These are phyloP conservation scores for Jacaranda copaia DNA, from an alignment of 257 asterid species.

Conservation along the genomic window DNA sequence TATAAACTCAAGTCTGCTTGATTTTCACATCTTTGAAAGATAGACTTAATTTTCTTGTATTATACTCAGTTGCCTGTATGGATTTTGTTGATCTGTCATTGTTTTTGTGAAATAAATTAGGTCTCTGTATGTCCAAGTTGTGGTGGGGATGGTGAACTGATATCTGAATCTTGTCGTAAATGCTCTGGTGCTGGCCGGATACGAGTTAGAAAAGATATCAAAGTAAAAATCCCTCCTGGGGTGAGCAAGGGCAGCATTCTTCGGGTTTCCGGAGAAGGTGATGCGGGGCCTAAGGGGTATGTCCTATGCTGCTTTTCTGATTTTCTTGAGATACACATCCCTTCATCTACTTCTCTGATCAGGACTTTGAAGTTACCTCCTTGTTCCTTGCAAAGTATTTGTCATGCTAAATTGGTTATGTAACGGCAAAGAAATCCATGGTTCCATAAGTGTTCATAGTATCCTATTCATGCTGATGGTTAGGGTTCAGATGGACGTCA, in stretches of 20 bases:
- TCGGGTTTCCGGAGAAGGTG: constrained; percentile 98
- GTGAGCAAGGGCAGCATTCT: constrained; percentile 97
- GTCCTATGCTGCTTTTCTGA: constrained; percentile 27
- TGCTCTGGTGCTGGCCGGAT: constrained; percentile 95
- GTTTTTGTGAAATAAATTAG: constrained; percentile 43
- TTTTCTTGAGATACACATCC: background rate
- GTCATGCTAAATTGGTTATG: no score
- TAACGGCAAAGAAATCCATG: no score
- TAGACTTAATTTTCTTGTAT: background rate
- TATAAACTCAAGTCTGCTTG: background rate
- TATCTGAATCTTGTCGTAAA: constrained; percentile 92
- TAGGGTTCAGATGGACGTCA: background rate
- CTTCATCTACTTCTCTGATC: background rate
- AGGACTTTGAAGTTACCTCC: background rate
- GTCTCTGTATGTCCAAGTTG: constrained; percentile 96
- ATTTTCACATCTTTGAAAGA: background rate
- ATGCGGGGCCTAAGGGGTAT: constrained; percentile 98
- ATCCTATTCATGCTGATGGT: background rate
- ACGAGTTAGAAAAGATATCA: constrained; percentile 86
- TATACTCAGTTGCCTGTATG: background rate
- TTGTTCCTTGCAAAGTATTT: background rate
- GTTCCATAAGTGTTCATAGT: no score
- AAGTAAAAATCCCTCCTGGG: constrained; percentile 98
- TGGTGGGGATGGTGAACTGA: constrained; percentile 97
- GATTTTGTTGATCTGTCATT: background rate